Conservation (phyloP, 192 early-diverging fungal genomes). For the Gigaspora rosea region DNA sequence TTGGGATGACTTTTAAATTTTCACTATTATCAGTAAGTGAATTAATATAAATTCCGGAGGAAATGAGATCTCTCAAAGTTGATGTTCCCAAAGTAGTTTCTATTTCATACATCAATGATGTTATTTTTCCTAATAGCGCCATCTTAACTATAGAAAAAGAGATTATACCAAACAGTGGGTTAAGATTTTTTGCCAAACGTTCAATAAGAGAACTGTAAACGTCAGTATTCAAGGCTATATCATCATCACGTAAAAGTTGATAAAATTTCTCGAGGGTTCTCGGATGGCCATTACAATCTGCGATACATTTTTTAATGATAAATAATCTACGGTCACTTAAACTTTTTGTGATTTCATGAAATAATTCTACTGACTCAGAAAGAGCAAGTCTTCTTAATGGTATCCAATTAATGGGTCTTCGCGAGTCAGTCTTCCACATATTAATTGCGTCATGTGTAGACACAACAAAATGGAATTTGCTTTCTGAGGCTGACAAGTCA, state of each 20-base stretch:
- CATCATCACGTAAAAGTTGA: neutral
- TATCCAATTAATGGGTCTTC: slow-evolving; percentile 1
- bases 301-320: slow-evolving; percentile 13
- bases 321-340: neutral
- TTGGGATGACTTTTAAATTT: neutral
- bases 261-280: slow-evolving; percentile 14
- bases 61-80: slow-evolving; percentile 2
- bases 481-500: neutral
- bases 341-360: neutral
- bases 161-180: neutral
- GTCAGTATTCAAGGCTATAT: neutral
- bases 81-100: neutral
- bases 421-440: neutral
- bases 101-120: neutral
- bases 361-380: slow-evolving; percentile 9
- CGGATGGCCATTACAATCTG: slow-evolving; percentile 4
- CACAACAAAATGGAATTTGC: slow-evolving; percentile 11
- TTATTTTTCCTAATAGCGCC: neutral
- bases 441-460: slow-evolving; percentile 9
- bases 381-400: neutral
- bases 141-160: slow-evolving; percentile 6
- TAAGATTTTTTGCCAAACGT: neutral
- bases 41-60: neutral
- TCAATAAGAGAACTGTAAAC: neutral
- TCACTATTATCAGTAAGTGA: neutral